Evolutionary conservation across 2,329 filamentous ascomycete genomes (phyloP).

Genomic region (Xylaria sp.): DNA sequence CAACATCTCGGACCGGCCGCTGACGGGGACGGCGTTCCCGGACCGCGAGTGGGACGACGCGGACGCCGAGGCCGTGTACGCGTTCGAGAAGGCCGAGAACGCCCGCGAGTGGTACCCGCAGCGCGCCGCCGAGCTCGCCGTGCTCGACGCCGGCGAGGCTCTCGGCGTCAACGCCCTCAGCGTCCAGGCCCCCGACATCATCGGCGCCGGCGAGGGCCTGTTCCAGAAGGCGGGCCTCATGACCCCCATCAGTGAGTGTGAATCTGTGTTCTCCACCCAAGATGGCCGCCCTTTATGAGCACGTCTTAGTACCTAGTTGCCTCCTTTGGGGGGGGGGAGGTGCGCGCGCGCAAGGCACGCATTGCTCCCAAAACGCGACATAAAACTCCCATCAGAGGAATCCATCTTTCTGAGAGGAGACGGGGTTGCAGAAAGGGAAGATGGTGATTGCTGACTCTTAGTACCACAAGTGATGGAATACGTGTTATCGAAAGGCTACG

Average conservation of each 20-base stretch:
- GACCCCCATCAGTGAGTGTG: constrained; percentile 40
- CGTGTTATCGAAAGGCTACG: constrained; percentile 30
- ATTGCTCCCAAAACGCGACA: too few relatives aligned
- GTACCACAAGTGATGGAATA: constrained; percentile 8
- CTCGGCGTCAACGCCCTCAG: constrained; percentile 47
- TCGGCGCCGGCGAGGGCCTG: constrained; percentile 46
- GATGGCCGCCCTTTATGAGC: too few relatives aligned
- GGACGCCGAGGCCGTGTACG: constrained; percentile 31
- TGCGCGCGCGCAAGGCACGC: too few relatives aligned
- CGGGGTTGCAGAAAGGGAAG: too few relatives aligned
- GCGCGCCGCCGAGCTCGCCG: constrained; percentile 47
- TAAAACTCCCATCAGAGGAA: too few relatives aligned
- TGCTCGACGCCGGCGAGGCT: constrained; percentile 43
- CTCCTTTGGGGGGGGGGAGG: too few relatives aligned
- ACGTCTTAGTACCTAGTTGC: too few relatives aligned
- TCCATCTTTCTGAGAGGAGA: too few relatives aligned
- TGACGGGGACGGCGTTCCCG: constrained; percentile 32
- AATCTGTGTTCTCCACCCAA: too few relatives aligned
- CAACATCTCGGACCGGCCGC: constrained; percentile 46
- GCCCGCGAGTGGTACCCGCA: constrained; percentile 46
- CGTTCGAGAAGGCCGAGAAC: constrained; percentile 36
- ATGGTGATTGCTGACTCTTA: too few relatives aligned
- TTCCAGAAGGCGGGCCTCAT: constrained; percentile 46
- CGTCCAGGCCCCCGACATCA: constrained; percentile 52
- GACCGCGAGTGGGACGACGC: constrained; percentile 40